phyloP scores from a whole-genome alignment of 2,329 filamentous ascomycete species.

The Penicillium sp. region DNA sequence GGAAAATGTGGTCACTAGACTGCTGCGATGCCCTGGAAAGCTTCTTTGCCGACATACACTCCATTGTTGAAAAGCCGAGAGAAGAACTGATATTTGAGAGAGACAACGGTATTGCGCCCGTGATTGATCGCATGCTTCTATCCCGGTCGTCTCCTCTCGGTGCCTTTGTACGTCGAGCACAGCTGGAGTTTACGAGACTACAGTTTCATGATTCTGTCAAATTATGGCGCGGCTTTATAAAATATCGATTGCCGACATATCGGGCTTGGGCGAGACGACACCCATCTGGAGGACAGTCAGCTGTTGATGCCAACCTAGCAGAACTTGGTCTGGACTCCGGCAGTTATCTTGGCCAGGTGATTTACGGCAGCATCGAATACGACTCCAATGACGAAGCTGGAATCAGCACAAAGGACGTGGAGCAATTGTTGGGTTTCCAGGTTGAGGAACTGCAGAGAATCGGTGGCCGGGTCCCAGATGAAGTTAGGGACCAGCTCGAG shows the following conservation, averaged over 20 bases:
- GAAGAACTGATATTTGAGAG: slow-evolving; percentile 57
- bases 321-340: slow-evolving; percentile 54
- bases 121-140: slow-evolving; percentile 54
- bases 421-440: slow-evolving; percentile 79
- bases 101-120: slow-evolving; percentile 50
- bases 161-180: slow-evolving; percentile 69
- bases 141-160: slow-evolving; percentile 76
- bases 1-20: slow-evolving; percentile 76
- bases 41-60: slow-evolving; percentile 63
- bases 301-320: slow-evolving; percentile 61
- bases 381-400: slow-evolving; percentile 38
- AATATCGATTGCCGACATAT: slow-evolving; percentile 73
- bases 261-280: slow-evolving; percentile 55
- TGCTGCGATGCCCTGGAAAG: slow-evolving; percentile 74
- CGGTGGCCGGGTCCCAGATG: slow-evolving; percentile 71
- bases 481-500: slow-evolving; percentile 68
- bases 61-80: slow-evolving; percentile 59
- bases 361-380: slow-evolving; percentile 48
- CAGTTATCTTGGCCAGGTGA: slow-evolving; percentile 46
- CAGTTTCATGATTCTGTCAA: slow-evolving; percentile 73
- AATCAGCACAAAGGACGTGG: slow-evolving; percentile 74
- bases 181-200: slow-evolving; percentile 74
- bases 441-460: slow-evolving; percentile 82
- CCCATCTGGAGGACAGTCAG: slow-evolving; percentile 40
- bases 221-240: slow-evolving; percentile 78